A percentile compares a stretch with the other conserved stretches of the same genome.
phyloP scores from a whole-genome alignment of 2,329 filamentous ascomycete genomes.

The Ophiostoma perfectum region DNA sequence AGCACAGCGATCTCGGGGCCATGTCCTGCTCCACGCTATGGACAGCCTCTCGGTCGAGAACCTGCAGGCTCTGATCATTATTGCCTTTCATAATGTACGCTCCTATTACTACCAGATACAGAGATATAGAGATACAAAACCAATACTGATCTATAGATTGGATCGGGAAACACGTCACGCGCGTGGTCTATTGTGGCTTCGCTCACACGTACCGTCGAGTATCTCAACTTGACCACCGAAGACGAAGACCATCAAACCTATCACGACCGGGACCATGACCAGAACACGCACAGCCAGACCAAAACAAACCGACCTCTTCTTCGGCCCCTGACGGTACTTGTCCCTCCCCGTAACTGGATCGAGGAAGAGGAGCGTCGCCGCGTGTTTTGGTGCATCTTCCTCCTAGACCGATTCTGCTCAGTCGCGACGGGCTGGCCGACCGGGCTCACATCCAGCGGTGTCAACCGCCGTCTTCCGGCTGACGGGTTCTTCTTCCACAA shows the following conservation, averaged over 20 bases:
- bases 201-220: slow-evolving; percentile 36
- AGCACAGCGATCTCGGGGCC: slow-evolving; percentile 23
- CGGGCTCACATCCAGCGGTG: slow-evolving; percentile 33
- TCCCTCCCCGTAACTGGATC: slow-evolving; percentile 32
- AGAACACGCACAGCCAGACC: background rate
- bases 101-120: background rate
- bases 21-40: slow-evolving; percentile 33
- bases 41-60: slow-evolving; percentile 33
- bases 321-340: slow-evolving; percentile 30
- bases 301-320: slow-evolving; percentile 26
- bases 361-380: slow-evolving; percentile 31
- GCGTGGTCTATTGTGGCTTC: slow-evolving; percentile 37
- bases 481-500: slow-evolving; percentile 34
- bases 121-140: too few relatives aligned
- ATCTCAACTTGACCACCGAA: slow-evolving; percentile 36
- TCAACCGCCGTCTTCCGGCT: slow-evolving; percentile 33
- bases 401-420: slow-evolving; percentile 33
- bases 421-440: slow-evolving; percentile 34
- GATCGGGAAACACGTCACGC: slow-evolving; percentile 28
- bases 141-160: slow-evolving; percentile 23
- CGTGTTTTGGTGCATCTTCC: slow-evolving; percentile 38
- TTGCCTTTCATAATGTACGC: slow-evolving; percentile 34
- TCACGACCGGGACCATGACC: background rate
- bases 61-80: slow-evolving; percentile 34
- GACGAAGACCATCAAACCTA: slow-evolving; percentile 25